Evolutionary conservation across 2,329 filamentous ascomycete species (phyloP).

Genomic region (Aspergillus hiratsukae): DNA sequence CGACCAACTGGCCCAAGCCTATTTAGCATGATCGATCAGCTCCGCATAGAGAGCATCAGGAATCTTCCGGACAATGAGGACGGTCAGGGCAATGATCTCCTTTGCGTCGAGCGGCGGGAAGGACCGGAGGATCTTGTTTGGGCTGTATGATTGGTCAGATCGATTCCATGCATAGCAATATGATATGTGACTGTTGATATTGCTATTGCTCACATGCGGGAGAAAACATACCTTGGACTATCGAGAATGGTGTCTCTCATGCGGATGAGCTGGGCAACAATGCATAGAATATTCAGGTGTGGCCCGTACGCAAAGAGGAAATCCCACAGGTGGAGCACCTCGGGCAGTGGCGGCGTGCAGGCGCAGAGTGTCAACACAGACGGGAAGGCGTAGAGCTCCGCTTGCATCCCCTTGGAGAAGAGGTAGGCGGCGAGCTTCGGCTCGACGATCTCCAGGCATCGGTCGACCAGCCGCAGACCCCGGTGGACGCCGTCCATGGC

Average conservation of each 20-base stretch:
- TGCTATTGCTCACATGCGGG: background rate
- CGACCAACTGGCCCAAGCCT: slow-evolving; percentile 1
- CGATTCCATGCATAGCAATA: slow-evolving; percentile 1
- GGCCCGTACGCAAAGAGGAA: slow-evolving; percentile 95
- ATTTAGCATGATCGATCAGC: slow-evolving; percentile 76
- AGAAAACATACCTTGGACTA: slow-evolving; percentile 65
- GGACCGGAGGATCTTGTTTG: slow-evolving; percentile 84
- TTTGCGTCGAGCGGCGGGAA: slow-evolving; percentile 81
- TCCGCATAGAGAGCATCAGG: slow-evolving; percentile 86
- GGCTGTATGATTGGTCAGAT: slow-evolving; percentile 51
- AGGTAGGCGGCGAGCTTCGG: slow-evolving; percentile 80
- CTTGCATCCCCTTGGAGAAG: slow-evolving; percentile 78
- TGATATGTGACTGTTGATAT: slow-evolving; percentile 4
- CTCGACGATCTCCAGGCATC: slow-evolving; percentile 86
- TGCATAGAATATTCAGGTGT: slow-evolving; percentile 92
- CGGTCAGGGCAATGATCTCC: slow-evolving; percentile 76
- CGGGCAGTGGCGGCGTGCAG: slow-evolving; percentile 89
- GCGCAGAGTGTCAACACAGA: slow-evolving; percentile 92
- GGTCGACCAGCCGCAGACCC: slow-evolving; percentile 85
- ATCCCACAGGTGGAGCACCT: slow-evolving; percentile 92
- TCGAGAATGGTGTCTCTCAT: slow-evolving; percentile 79
- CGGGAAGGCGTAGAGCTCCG: slow-evolving; percentile 94
- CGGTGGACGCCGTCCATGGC: slow-evolving; percentile 97
- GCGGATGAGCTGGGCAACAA: slow-evolving; percentile 88
- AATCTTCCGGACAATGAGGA: slow-evolving; percentile 83